phyloP scores from a whole-genome alignment of 208 protist species.

The Crithidia acanthocephali region DNA sequence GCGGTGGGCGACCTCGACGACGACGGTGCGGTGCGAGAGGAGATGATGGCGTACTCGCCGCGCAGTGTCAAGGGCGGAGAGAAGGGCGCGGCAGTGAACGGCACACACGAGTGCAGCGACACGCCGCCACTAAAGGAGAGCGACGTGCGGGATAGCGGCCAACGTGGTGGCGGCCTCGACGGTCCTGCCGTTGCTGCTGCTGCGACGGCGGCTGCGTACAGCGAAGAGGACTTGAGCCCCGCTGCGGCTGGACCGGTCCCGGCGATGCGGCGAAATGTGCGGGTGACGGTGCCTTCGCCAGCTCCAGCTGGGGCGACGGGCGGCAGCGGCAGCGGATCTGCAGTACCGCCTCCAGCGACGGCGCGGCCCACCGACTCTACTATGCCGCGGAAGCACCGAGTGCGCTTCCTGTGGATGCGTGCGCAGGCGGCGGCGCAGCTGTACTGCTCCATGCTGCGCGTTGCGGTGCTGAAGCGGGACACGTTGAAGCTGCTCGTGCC shows the following conservation, averaged over 20 bases:
- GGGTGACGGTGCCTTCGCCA: not conserved
- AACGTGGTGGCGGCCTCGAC: not conserved
- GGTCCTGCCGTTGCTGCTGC: not conserved
- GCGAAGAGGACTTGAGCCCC: not conserved
- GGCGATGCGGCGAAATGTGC: not conserved
- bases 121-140: not conserved
- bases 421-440: not conserved
- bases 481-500: constrained; percentile 67
- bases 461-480: constrained; percentile 45
- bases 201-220: not conserved
- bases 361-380: not conserved
- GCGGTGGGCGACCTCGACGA: not conserved
- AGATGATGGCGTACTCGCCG: not conserved
- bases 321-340: not conserved
- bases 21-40: not conserved
- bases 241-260: not conserved
- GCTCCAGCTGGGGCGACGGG: not conserved
- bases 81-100: not conserved
- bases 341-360: not conserved
- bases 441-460: constrained; percentile 39
- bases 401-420: not conserved
- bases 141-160: not conserved
- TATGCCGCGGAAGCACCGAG: not conserved
- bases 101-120: not conserved
- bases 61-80: not conserved